Evolutionary conservation across 1,284 basidiomycete genomes (phyloP).

Genomic region (Ganoderma boninense): DNA sequence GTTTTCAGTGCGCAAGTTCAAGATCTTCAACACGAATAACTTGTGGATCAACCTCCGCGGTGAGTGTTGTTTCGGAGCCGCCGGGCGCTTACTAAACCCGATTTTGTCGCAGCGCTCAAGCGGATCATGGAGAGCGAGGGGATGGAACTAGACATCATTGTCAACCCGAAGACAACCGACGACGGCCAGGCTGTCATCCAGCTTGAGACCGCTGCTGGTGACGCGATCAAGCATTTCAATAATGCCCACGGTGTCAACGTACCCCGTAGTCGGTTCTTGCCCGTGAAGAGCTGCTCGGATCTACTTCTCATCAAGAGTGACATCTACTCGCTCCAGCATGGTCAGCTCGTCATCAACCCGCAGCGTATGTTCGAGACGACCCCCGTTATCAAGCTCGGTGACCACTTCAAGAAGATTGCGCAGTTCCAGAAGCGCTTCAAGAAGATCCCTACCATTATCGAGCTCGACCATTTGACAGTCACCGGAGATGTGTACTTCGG

Average conservation of each 20-base stretch:
- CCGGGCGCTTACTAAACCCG: conserved; percentile 10
- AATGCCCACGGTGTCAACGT: conserved; percentile 98
- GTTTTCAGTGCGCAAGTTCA: conserved; percentile 81
- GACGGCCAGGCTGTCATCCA: conserved; percentile 89
- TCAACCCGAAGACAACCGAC: conserved; percentile 93
- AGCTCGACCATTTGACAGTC: conserved; percentile 96
- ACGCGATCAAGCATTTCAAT: conserved; percentile 97
- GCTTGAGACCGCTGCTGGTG: conserved; percentile 96
- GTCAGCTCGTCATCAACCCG: conserved; percentile 92
- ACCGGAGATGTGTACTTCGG: conserved; percentile 98
- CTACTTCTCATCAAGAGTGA: conserved; percentile 96
- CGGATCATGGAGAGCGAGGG: conserved; percentile 92
- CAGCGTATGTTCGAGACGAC: conserved; percentile 93
- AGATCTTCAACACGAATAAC: conserved; percentile 99
- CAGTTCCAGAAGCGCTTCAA: conserved; percentile 99
- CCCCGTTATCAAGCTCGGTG: conserved; percentile 97
- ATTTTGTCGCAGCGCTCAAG: conserved; percentile 66
- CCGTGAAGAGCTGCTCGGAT: conserved; percentile 93
- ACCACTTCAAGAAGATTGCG: conserved; percentile 94
- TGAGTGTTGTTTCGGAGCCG: conserved; percentile 51
- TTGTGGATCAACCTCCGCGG: conserved; percentile 94
- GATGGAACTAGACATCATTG: conserved; percentile 91
- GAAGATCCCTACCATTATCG: conserved; percentile 93
- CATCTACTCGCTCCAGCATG: conserved; percentile 95
- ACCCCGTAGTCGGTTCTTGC: conserved; percentile 96